Evolutionary conservation across 805 yeast species (phyloP).

Genomic region (Candida ponderosae): DNA sequence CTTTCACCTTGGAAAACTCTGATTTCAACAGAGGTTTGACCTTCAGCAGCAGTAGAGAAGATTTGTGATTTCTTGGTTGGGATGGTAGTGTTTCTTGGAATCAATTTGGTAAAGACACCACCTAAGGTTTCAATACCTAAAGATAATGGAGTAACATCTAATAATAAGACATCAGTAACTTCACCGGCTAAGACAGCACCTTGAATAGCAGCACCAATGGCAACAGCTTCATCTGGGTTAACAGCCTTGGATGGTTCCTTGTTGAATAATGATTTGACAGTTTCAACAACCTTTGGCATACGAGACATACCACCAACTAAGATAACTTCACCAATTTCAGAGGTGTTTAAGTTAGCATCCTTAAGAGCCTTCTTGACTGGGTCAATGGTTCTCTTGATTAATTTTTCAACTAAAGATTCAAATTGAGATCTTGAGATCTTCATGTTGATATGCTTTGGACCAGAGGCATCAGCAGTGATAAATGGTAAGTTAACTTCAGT

Average conservation of each 20-base stretch:
- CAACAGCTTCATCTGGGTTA: conserved; percentile 87
- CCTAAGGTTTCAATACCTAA: conserved; percentile 79
- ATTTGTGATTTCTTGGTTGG: conserved; percentile 68
- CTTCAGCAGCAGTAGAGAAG: conserved; percentile 78
- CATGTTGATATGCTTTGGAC: conserved; percentile 56
- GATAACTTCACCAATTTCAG: conserved; percentile 68
- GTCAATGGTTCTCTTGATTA: conserved; percentile 61
- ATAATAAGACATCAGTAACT: conserved; percentile 66
- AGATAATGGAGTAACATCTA: conserved; percentile 78
- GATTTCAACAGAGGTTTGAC: conserved; percentile 76
- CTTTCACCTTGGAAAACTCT: conserved; percentile 80
- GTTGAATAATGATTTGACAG: conserved; percentile 53
- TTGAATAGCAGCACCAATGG: conserved; percentile 85
- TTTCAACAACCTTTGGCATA: conserved; percentile 72
- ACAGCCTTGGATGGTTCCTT: conserved; percentile 68
- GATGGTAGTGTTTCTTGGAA: conserved; percentile 68
- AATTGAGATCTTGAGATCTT: conserved; percentile 60
- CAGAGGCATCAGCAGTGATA: conserved; percentile 35
- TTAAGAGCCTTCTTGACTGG: conserved; percentile 72
- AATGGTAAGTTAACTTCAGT: conserved; percentile 69
- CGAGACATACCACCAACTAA: conserved; percentile 87
- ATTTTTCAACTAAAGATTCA: conserved; percentile 56
- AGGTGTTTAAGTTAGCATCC: conserved; percentile 61
- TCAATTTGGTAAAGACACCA: conserved; percentile 70
- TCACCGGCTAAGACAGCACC: conserved; percentile 84